Percentiles rank a stretch among this genome's conserved stretches.
These are phyloP conservation scores for Skeletonema grethae DNA, from an alignment of 108 stramenopile species.

Conservation along the genomic window DNA sequence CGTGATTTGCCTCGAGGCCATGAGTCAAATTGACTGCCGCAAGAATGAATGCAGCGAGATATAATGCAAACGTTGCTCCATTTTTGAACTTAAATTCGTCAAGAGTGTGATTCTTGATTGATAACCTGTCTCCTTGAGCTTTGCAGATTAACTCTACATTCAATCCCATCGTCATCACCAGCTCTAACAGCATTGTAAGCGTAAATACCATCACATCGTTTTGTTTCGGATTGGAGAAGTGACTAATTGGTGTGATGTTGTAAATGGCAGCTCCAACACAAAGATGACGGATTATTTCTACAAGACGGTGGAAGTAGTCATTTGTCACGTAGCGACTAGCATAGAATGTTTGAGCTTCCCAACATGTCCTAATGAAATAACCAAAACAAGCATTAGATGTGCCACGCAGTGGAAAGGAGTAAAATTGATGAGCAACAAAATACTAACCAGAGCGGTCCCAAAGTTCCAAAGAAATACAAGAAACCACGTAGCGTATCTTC, in stretches of 20 bases:
- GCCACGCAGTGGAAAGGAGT: neutral
- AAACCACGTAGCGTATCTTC: conserved; percentile 11
- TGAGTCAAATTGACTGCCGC: neutral
- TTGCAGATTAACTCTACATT: conserved; percentile 4
- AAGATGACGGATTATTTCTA: conserved; percentile 10
- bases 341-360: conserved; percentile 27
- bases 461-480: conserved; percentile 48
- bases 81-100: neutral
- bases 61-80: neutral
- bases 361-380: conserved; percentile 4
- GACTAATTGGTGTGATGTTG: conserved; percentile 15
- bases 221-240: neutral
- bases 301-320: conserved; percentile 20
- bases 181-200: conserved; percentile 7
- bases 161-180: conserved; percentile 6
- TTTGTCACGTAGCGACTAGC: conserved; percentile 4
- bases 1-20: neutral
- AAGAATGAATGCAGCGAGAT: conserved; percentile 7
- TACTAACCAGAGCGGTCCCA: conserved; percentile 27
- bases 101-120: conserved; percentile 21
- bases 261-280: conserved; percentile 14
- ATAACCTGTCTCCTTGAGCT: conserved; percentile 12
- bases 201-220: conserved; percentile 5
- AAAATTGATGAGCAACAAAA: neutral
- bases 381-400: neutral